Conservation (phyloP, 805 yeast genomes). For the Metschnikowia colocasiae region DNA sequence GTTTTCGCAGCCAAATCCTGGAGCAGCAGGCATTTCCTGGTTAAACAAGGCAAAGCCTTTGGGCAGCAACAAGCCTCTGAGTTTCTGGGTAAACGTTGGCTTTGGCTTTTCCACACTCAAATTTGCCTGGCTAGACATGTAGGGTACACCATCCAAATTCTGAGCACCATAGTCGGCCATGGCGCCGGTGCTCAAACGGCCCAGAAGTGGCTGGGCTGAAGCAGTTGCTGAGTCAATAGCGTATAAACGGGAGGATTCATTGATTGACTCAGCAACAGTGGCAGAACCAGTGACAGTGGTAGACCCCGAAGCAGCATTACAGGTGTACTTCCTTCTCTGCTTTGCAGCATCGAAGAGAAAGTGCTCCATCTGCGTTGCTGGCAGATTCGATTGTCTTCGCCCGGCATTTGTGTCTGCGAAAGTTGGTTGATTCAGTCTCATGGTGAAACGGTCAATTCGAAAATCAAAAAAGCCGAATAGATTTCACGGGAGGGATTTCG, state of each 20-base stretch:
- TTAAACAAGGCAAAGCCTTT: not conserved
- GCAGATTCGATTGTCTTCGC: too few relatives aligned
- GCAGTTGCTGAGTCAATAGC: too few relatives aligned
- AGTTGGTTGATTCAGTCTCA: not conserved
- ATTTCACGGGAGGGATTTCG: not conserved
- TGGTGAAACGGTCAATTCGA: not conserved
- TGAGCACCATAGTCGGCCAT: not conserved
- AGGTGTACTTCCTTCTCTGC: too few relatives aligned
- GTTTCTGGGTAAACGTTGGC: not conserved
- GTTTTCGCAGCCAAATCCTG: slow-evolving; percentile 1
- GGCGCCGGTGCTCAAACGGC: not conserved
- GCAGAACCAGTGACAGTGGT: too few relatives aligned
- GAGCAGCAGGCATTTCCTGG: not conserved
- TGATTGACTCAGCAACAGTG: too few relatives aligned
- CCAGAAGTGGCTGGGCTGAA: too few relatives aligned
- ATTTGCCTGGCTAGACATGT: not conserved
- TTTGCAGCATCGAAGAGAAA: too few relatives aligned
- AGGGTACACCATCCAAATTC: not conserved
- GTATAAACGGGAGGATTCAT: too few relatives aligned
- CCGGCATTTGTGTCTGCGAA: not conserved
- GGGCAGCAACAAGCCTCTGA: not conserved
- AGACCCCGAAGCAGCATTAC: too few relatives aligned
- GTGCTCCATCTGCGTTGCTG: too few relatives aligned
- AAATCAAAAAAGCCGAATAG: not conserved
- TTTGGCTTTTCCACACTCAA: not conserved